Evolutionary conservation across 2,329 filamentous ascomycete species (phyloP).

Genomic region (Ciborinia camelliae): DNA sequence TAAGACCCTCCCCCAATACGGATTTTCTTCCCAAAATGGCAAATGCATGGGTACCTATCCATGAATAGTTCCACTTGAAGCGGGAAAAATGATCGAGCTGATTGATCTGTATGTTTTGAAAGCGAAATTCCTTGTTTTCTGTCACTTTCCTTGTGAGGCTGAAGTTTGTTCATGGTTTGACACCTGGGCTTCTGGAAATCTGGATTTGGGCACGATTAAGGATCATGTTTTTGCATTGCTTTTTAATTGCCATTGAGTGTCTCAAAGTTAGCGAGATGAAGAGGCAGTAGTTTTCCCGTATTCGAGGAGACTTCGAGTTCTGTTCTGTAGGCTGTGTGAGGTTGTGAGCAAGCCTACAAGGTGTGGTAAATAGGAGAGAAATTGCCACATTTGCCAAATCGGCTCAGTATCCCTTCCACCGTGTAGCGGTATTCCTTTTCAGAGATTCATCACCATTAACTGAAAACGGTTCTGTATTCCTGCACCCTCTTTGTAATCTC

Average conservation of each 20-base stretch:
- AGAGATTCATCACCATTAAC: too few relatives aligned
- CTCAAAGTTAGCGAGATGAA: background rate
- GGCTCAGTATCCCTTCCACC: too few relatives aligned
- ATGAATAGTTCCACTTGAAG: background rate
- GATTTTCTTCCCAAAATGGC: background rate
- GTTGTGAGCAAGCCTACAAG: too few relatives aligned
- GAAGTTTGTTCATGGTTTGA: background rate
- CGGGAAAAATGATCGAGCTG: background rate
- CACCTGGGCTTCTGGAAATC: background rate
- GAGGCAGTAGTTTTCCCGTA: background rate
- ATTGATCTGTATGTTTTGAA: background rate
- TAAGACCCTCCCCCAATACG: slow-evolving; percentile 2
- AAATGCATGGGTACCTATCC: background rate
- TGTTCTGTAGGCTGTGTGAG: too few relatives aligned
- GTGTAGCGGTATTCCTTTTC: too few relatives aligned
- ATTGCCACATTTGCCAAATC: too few relatives aligned
- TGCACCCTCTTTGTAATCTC: too few relatives aligned
- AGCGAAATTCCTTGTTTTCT: background rate
- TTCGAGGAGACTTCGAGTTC: background rate
- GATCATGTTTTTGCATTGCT: too few relatives aligned
- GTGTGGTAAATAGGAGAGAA: too few relatives aligned
- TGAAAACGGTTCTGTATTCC: too few relatives aligned
- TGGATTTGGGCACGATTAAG: too few relatives aligned
- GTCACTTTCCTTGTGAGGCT: background rate
- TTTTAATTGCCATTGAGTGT: background rate